Conservation (phyloP, 805 yeast species). For the Teunomyces aglyptinius region DNA sequence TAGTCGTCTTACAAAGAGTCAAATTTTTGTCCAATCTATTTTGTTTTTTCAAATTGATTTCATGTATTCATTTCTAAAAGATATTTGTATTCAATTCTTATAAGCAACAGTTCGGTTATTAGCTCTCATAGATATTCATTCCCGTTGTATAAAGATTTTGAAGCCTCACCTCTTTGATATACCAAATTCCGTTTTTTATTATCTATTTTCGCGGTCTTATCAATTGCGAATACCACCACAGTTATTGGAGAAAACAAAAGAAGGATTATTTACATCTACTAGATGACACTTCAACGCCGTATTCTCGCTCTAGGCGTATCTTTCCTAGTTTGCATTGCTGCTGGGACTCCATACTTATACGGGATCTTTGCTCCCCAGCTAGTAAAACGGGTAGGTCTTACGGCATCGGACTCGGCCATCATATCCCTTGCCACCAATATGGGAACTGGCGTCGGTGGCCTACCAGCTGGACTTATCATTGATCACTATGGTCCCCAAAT, state of each 20-base stretch:
- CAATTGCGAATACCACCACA: background rate
- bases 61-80: too few relatives aligned
- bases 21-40: too few relatives aligned
- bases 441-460: slow-evolving; percentile 69
- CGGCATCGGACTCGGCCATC: slow-evolving; percentile 61
- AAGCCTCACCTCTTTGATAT: too few relatives aligned
- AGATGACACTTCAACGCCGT: slow-evolving; percentile 10
- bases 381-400: slow-evolving; percentile 52
- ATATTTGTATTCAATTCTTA: too few relatives aligned
- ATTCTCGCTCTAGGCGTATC: slow-evolving; percentile 30
- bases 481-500: slow-evolving; percentile 57
- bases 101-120: too few relatives aligned
- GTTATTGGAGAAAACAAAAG: background rate
- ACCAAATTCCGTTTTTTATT: too few relatives aligned
- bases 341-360: slow-evolving; percentile 74
- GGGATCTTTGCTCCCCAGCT: slow-evolving; percentile 78
- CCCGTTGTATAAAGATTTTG: too few relatives aligned
- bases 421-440: slow-evolving; percentile 60
- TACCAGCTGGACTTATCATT: slow-evolving; percentile 67
- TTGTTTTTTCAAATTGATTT: too few relatives aligned
- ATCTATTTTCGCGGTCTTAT: background rate
- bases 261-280: background rate
- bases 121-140: too few relatives aligned
- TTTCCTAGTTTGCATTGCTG: slow-evolving; percentile 55
- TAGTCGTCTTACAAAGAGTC: too few relatives aligned